Base-by-base conservation (phyloP, 2,329 filamentous ascomycete species). In the Chaetomiaceae sp. region DNA sequence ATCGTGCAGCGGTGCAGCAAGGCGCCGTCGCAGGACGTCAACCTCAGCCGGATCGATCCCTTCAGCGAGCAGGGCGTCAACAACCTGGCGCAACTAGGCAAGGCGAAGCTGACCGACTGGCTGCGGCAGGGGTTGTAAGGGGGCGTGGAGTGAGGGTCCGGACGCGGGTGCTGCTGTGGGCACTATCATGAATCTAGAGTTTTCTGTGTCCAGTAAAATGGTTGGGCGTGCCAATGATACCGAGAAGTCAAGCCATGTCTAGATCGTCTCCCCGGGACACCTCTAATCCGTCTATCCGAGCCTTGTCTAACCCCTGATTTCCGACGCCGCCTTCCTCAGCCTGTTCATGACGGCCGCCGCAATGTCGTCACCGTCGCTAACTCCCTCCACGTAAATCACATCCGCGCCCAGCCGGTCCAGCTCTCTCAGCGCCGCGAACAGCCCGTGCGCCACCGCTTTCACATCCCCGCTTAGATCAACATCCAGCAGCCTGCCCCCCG, bases 11-110 rank as follows among this genome's bases (percentile, higher is more conserved):
- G 93, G 57, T 93, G 97, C 60, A 95, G 88, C 76, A 84, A 85
- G 67, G 90, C 93, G 33, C 93, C 93, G 9, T 83, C 84, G 34
- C 86, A 95, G 61, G 93, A 98, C 70, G 84, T 89, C 58, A 88
- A 89, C 63, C 80, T 96, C 67, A 88, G 93, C 74, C 88, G 86
- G 63, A 91, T 97, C 67, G 91, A 97, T 65, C 81, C 65, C 10
- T 66, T 97, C 46, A 94, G 88, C 60, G 91, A 97, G 69, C 89
- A 96, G 69, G 91, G 91, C 41, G 81, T 97, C 66, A 83, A 95
- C 68, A 96, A 95, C 70, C 75, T 91, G 56, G 93, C 90, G 68
- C 88, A 95, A 66, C 85, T 96, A 65, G 91, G 90, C 65, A 94
- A 93, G 75, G 84, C 84, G 60, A 91, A 95, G 69, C 70, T 95